A percentile compares a stretch with the other conserved stretches of the same genome.
Evolutionary conservation across 257 asterid genomes (phyloP).

Genomic region (Petrea volubilis): DNA sequence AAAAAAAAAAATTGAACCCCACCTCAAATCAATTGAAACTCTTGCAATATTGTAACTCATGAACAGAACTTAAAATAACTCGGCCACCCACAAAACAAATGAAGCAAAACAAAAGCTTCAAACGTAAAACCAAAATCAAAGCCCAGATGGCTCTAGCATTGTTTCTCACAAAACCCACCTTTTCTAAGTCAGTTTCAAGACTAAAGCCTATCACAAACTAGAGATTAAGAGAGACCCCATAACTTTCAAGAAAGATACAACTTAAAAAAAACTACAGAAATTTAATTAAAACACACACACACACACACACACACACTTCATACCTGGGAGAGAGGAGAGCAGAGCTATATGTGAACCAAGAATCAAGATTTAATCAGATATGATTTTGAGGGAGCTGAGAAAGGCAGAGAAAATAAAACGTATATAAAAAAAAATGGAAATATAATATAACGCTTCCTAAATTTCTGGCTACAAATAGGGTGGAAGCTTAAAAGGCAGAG

Average conservation of each 20-base stretch:
- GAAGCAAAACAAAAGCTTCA: not conserved
- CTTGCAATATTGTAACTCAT: conserved; percentile 11
- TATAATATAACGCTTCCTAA: not conserved
- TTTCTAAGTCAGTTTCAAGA: not conserved
- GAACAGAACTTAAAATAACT: not conserved
- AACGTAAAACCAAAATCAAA: not conserved
- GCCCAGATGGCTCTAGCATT: not conserved
- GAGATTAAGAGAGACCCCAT: not conserved
- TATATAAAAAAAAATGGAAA: not conserved
- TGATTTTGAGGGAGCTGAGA: conserved; percentile 18
- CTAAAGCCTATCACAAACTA: not conserved
- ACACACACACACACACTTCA: too few species aligned
- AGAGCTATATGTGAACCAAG: conserved; percentile 23
- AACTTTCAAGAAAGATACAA: not conserved
- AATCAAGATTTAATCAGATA: conserved; percentile 12
- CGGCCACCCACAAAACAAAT: not conserved
- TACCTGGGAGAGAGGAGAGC: not conserved
- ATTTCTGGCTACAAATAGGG: conserved; percentile 12
- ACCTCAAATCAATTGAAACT: conserved; percentile 10
- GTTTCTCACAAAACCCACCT: not conserved
- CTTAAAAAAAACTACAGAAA: not conserved
- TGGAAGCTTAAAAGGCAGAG: not conserved
- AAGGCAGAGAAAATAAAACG: not conserved
- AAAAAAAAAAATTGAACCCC: conserved; percentile 13
- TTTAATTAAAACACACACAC: too few species aligned